Percentiles rank a stretch among this genome's conserved stretches.
These are phyloP conservation scores for Pythium rishiriense DNA, from an alignment of 352 stramenopile genomes.

Conservation along the genomic window DNA sequence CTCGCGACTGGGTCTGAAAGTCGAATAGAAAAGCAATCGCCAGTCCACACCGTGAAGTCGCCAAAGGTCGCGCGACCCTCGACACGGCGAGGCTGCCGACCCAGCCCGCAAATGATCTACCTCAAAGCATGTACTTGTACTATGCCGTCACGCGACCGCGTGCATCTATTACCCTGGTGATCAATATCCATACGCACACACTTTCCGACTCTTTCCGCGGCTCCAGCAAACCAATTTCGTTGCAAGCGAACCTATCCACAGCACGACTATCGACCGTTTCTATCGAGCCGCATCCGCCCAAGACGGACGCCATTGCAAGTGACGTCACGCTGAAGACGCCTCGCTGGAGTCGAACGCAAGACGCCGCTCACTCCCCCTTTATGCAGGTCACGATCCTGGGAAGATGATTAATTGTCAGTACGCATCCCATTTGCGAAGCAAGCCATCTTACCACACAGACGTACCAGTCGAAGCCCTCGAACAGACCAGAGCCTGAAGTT, in stretches of 20 bases:
- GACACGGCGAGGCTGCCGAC: background rate
- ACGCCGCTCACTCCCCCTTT: conserved; percentile 72
- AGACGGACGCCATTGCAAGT: background rate
- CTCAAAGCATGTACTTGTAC: background rate
- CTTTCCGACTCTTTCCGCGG: background rate
- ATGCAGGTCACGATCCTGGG: conserved; percentile 90
- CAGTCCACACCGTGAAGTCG: background rate
- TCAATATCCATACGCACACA: conserved; percentile 2
- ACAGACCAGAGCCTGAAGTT: conserved; percentile 97
- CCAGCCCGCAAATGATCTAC: no score
- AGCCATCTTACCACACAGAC: background rate
- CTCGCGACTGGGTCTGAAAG: no score
- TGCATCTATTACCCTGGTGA: conserved; percentile 4
- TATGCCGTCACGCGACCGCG: background rate
- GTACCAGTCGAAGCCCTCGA: conserved; percentile 99
- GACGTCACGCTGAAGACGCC: background rate
- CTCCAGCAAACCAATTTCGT: background rate
- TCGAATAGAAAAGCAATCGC: no score
- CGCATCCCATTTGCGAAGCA: no score
- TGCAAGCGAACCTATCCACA: background rate
- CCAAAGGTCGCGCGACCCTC: background rate
- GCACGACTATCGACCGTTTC: no score
- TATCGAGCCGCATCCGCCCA: background rate
- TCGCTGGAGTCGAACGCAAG: background rate
- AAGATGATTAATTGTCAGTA: no score